Evolutionary conservation across 1,284 basidiomycete species (phyloP).

Genomic region (Pyrrhoderma noxium): DNA sequence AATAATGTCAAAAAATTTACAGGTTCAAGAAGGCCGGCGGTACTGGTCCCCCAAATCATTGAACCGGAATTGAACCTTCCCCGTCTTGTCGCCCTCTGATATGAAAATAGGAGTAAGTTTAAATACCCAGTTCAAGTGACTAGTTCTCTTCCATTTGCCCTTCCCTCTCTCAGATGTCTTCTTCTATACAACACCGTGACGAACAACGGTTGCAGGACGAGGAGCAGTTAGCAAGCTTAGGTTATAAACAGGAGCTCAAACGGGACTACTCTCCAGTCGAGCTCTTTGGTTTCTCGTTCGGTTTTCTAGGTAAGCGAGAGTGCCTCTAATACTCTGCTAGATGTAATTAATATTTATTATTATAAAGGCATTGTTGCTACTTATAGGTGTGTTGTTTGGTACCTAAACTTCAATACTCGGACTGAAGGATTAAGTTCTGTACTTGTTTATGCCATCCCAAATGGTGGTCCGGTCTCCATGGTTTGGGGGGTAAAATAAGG

Average conservation of each 20-base stretch:
- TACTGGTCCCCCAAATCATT: too few species aligned
- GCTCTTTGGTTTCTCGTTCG: constrained; percentile 32
- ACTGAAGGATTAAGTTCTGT: constrained; percentile 27
- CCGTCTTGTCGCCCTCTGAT: too few species aligned
- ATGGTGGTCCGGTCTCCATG: constrained; percentile 42
- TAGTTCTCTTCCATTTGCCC: too few species aligned
- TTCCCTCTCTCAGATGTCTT: too few species aligned
- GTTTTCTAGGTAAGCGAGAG: constrained; percentile 18
- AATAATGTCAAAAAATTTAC: too few species aligned
- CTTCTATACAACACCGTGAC: too few species aligned
- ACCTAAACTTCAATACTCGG: neutral
- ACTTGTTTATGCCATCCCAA: constrained; percentile 35
- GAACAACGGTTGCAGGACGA: constrained; percentile 24
- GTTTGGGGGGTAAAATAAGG: constrained; percentile 41
- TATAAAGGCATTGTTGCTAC: constrained; percentile 38
- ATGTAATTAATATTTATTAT: too few species aligned
- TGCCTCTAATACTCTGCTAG: too few species aligned
- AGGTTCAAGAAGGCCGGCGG: too few species aligned
- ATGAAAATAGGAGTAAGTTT: too few species aligned
- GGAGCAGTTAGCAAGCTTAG: constrained; percentile 28
- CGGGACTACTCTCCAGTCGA: constrained; percentile 17
- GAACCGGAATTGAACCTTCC: too few species aligned
- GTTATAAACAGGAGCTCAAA: constrained; percentile 36
- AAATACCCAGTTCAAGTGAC: too few species aligned
- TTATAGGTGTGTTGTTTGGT: constrained; percentile 28